Evolutionary conservation across 163 green algal genomes (phyloP).

Genomic region (Prototheca stagnorum): DNA sequence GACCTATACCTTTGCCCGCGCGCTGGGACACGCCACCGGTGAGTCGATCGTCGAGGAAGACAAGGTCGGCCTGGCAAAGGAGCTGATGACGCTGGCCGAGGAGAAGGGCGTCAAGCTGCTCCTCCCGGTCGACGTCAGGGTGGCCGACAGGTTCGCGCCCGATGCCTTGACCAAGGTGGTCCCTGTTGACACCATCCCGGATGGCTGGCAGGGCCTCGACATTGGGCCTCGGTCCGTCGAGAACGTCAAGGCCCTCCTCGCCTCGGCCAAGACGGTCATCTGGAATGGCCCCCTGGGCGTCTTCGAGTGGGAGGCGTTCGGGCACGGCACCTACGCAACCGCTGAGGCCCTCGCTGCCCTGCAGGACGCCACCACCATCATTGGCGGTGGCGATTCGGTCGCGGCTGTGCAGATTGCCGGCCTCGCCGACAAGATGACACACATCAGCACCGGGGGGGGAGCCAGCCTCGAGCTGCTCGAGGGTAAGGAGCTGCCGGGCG

Average conservation of each 20-base stretch:
- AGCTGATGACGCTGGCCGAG: constrained; percentile 60
- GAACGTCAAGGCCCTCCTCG: constrained; percentile 53
- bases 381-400: constrained; percentile 91
- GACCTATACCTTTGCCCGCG: constrained; percentile 99
- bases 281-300: constrained; percentile 95
- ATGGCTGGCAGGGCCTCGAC: constrained; percentile 93
- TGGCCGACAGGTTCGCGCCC: constrained; percentile 91
- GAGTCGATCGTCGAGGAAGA: constrained; percentile 93
- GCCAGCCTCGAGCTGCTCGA: constrained; percentile 92
- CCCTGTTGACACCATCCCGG: constrained; percentile 62
- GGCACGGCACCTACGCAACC: constrained; percentile 69
- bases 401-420: constrained; percentile 92
- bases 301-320: constrained; percentile 91
- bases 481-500: constrained; percentile 81
- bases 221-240: constrained; percentile 92
- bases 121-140: constrained; percentile 83
- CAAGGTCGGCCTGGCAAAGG: constrained; percentile 73
- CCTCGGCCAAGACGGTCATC: constrained; percentile 80
- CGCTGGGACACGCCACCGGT: constrained; percentile 64
- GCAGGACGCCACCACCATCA: constrained; percentile 86
- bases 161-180: constrained; percentile 67
- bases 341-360: constrained; percentile 76
- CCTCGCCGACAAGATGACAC: constrained; percentile 55
- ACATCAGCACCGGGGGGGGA: constrained; percentile 50
- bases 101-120: constrained; percentile 81